Conservation (phyloP, 2,329 filamentous ascomycete genomes). For the Torrubiella hemipterigena region DNA sequence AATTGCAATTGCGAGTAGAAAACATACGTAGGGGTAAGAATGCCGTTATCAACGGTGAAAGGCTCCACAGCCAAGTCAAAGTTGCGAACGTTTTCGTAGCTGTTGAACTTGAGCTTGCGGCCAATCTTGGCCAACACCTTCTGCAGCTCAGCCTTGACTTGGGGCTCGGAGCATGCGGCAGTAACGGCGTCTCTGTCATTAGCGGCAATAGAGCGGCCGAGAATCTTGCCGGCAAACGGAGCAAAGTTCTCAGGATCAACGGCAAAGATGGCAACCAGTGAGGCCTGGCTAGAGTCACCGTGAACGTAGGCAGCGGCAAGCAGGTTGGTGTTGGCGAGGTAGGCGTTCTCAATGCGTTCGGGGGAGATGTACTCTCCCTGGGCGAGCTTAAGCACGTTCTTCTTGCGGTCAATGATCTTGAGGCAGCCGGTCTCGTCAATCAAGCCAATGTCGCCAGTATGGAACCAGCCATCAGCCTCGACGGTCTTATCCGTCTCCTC, state of each 20-base stretch:
- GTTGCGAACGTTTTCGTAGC: slow-evolving; percentile 73
- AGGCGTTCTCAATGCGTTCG: slow-evolving; percentile 93
- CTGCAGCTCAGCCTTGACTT: slow-evolving; percentile 63
- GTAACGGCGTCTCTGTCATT: slow-evolving; percentile 57
- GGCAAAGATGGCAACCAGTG: slow-evolving; percentile 77
- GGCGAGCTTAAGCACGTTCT: slow-evolving; percentile 95
- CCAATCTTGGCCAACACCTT: slow-evolving; percentile 70
- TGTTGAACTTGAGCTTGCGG: slow-evolving; percentile 80
- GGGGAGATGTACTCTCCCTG: slow-evolving; percentile 98
- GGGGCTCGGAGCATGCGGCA: slow-evolving; percentile 54
- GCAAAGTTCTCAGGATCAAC: slow-evolving; percentile 78
- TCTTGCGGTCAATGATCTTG: slow-evolving; percentile 89
- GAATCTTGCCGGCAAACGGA: slow-evolving; percentile 63
- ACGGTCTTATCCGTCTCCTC: slow-evolving; percentile 78
- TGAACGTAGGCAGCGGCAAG: slow-evolving; percentile 80
- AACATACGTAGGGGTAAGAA: slow-evolving; percentile 78
- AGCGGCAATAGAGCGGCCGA: slow-evolving; percentile 52
- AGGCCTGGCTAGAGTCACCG: slow-evolving; percentile 73
- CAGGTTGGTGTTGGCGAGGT: slow-evolving; percentile 68
- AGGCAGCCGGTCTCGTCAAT: slow-evolving; percentile 80
- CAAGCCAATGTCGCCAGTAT: slow-evolving; percentile 82
- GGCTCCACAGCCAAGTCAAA: slow-evolving; percentile 71
- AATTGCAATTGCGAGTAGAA: not conserved
- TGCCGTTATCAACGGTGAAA: slow-evolving; percentile 85
- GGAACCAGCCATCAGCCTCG: slow-evolving; percentile 91